Evolutionary conservation across 768 basidiomycete species (phyloP).

Genomic region (Pleurotus tuber-regium): DNA sequence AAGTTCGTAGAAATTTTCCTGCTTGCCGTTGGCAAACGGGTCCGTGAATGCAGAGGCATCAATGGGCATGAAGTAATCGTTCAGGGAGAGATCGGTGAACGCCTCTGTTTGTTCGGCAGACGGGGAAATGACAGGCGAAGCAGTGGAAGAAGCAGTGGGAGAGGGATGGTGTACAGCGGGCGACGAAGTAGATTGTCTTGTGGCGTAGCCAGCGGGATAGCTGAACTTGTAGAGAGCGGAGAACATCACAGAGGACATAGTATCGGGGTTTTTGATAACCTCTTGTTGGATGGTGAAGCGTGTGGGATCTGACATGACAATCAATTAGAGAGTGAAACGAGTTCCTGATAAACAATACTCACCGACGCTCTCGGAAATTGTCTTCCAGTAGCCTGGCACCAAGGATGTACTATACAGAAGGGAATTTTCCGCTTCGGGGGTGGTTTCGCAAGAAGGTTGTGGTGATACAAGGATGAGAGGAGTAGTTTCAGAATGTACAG

Average conservation of each 20-base stretch:
- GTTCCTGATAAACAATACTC: conserved; percentile 18
- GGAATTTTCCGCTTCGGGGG: conserved; percentile 22
- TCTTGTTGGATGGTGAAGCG: conserved; percentile 67
- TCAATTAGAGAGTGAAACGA: conserved; percentile 8
- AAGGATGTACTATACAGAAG: conserved; percentile 59
- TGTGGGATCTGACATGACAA: conserved; percentile 50
- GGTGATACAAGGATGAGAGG: conserved; percentile 25
- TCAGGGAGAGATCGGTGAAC: conserved; percentile 2
- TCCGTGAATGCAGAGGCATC: conserved; percentile 12
- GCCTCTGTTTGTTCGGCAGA: neutral
- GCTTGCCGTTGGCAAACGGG: conserved; percentile 6
- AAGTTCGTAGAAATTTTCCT: conserved; percentile 12
- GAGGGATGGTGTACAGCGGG: no score
- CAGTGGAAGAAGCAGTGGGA: conserved; percentile 10
- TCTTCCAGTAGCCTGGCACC: conserved; percentile 65
- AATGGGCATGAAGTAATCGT: conserved; percentile 14
- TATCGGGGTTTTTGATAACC: conserved; percentile 35
- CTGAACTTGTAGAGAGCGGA: conserved; percentile 59
- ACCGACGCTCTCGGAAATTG: conserved; percentile 56
- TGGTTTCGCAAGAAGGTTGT: conserved; percentile 24
- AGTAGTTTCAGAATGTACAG: conserved; percentile 52
- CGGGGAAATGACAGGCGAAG: neutral
- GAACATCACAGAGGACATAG: conserved; percentile 39
- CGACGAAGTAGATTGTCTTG: no score
- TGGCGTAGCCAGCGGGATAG: conserved; percentile 25